Base-by-base conservation (phyloP, 768 basidiomycete genomes). In the Mycena kentingensis region DNA sequence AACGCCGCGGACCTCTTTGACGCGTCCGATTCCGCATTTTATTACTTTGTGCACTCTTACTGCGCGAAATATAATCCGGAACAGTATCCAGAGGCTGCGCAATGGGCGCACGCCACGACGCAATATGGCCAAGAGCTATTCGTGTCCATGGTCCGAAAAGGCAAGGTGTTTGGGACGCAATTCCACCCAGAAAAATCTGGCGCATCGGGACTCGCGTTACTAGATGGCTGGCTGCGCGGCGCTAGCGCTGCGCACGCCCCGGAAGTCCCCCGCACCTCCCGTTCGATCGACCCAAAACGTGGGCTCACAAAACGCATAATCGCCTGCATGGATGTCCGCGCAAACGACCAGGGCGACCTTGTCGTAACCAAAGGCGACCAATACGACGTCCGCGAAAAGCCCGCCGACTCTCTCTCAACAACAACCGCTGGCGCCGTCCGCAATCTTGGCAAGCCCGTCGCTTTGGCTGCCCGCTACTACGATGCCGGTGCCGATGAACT, bases 311-410 rank as follows among this genome's bases (percentile, higher is more conserved):
- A 92, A 69, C 90, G 97, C 41, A 88, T 99, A 66, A 82, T 98
- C 58, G 96, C 97, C 15, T 98, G 96, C 69, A 84, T 99, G 82
- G 97, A 99, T 68, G 96, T 99, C 19, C 87, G 97, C 38, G 84
- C 94, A 18, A 98, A 98, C 69, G 97, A 99, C 67, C 68, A 85
- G 13, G 97, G 97, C 25, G 97, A 99, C 68, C 84, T 99, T 47
- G 94, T 99, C 52, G 97, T 99, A 1, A 99, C 97, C 36, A 99
- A 99, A 74, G 97, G 97, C 51, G 97, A 99, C 70, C 97, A 97
- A 68, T 99, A 99, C 73, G 93, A 98, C 67, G 95, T 98, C 16
- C 90, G 95, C 48, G 95, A 98, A 70, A 93, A 87, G 63, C n/a
- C n/a, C n/a, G 67, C 52, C 39, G 61, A 44, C 21, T 46, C 63